Conservation (phyloP, 2,329 filamentous ascomycete genomes). For the Penicillium crustosum region DNA sequence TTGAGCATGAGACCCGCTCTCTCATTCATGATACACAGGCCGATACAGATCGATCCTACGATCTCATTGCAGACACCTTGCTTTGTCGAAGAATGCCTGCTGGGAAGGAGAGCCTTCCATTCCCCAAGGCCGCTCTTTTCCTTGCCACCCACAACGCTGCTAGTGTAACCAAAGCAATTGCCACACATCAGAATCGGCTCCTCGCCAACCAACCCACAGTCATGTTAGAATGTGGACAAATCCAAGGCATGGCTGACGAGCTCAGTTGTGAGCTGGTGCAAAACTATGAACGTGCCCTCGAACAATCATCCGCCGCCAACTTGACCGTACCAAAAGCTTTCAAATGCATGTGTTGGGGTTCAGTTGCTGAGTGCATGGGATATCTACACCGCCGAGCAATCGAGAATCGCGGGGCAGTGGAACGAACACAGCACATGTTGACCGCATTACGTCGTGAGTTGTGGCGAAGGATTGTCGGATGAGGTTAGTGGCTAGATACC, state of each 20-base stretch:
- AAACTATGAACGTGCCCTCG: constrained; percentile 23
- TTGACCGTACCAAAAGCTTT: constrained; percentile 45
- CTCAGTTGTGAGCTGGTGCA: constrained; percentile 59
- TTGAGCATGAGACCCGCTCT: constrained; percentile 39
- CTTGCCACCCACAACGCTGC: constrained; percentile 55
- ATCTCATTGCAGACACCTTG: constrained; percentile 50
- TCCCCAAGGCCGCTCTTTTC: constrained; percentile 46
- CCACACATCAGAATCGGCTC: constrained; percentile 37
- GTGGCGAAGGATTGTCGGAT: constrained; percentile 48
- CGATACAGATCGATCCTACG: constrained; percentile 48
- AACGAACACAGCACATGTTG: constrained; percentile 61
- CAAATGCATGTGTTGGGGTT: constrained; percentile 57
- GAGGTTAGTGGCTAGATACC: not conserved
- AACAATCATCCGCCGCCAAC: constrained; percentile 29
- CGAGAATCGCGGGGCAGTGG: constrained; percentile 70
- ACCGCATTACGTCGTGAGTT: constrained; percentile 66
- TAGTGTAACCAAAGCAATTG: constrained; percentile 48
- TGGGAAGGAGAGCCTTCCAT: constrained; percentile 18
- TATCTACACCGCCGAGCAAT: constrained; percentile 61
- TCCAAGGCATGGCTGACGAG: constrained; percentile 90
- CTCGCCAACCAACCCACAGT: constrained; percentile 38
- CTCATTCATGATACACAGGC: constrained; percentile 41
- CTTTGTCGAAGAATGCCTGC: constrained; percentile 45
- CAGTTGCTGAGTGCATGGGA: constrained; percentile 54
- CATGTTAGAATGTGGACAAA: constrained; percentile 65